A percentile compares a stretch with the other conserved stretches of the same genome.
Evolutionary conservation across 2,329 filamentous ascomycete species (phyloP).

Genomic region (Penicillium olsonii): DNA sequence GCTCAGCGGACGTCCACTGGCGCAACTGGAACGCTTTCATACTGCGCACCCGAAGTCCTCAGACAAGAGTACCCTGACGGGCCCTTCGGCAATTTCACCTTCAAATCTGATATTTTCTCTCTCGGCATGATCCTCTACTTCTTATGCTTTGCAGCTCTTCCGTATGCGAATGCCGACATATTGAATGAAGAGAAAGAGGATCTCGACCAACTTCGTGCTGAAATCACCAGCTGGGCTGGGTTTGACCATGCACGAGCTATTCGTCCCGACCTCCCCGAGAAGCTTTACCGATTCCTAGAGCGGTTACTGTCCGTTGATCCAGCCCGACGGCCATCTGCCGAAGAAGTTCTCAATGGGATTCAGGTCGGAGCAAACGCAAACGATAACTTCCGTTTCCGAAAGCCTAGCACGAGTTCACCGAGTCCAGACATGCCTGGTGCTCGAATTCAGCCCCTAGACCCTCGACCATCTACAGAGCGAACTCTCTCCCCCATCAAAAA

Average conservation of each 20-base stretch:
- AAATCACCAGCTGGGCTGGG: constrained; percentile 85
- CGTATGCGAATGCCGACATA: constrained; percentile 80
- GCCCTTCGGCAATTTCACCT: constrained; percentile 86
- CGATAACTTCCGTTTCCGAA: constrained; percentile 45
- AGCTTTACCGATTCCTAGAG: constrained; percentile 82
- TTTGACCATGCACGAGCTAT: constrained; percentile 76
- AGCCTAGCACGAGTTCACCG: constrained; percentile 33
- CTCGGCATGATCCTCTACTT: constrained; percentile 98
- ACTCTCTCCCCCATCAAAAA: constrained; percentile 32
- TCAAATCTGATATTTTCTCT: constrained; percentile 97
- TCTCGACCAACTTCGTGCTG: constrained; percentile 76
- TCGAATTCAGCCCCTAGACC: constrained; percentile 44
- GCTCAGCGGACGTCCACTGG: constrained; percentile 83
- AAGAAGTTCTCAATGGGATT: constrained; percentile 79
- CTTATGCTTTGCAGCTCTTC: constrained; percentile 88
- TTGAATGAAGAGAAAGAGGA: constrained; percentile 92
- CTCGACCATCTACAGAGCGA: constrained; percentile 29
- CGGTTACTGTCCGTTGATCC: constrained; percentile 77
- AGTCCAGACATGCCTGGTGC: constrained; percentile 35
- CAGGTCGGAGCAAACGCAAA: constrained; percentile 62
- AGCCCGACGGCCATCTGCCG: constrained; percentile 74
- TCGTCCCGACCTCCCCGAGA: constrained; percentile 79
- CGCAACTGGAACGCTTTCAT: constrained; percentile 93
- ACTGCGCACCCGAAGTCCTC: constrained; percentile 93
- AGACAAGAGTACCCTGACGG: constrained; percentile 64